Percentiles rank a stretch among this genome's conserved stretches.
These are phyloP conservation scores for Phytopythium helicoides DNA, from an alignment of 352 stramenopile genomes.

Conservation along the genomic window DNA sequence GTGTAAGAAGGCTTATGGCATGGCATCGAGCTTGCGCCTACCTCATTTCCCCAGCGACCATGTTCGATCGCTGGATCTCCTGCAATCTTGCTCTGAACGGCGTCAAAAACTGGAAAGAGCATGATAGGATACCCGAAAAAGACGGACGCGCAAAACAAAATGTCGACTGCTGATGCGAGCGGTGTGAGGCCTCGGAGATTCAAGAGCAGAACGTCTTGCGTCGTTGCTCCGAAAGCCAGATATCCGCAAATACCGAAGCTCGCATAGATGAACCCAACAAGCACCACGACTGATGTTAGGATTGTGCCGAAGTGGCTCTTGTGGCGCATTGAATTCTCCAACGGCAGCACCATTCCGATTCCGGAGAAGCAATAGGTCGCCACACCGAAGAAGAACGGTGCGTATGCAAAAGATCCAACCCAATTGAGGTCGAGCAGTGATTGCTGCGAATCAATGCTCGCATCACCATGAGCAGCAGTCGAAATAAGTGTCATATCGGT, in stretches of 20 bases:
- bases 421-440: conserved; percentile 47
- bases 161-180: conserved; percentile 77
- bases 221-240: conserved; percentile 76
- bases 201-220: conserved; percentile 87
- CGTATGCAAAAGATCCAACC: conserved; percentile 45
- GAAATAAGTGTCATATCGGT: conserved; percentile 76
- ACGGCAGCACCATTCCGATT: conserved; percentile 83
- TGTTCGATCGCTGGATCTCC: conserved; percentile 10
- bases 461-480: not conserved
- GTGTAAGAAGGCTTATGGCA: no score
- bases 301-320: conserved; percentile 70
- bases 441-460: not conserved
- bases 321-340: conserved; percentile 85
- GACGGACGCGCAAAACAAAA: conserved; percentile 81
- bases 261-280: conserved; percentile 85
- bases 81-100: conserved; percentile 39
- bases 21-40: conserved; percentile 20
- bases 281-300: conserved; percentile 62
- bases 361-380: conserved; percentile 91
- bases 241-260: conserved; percentile 88
- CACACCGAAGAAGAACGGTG: conserved; percentile 89
- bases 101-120: conserved; percentile 91
- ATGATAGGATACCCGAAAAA: conserved; percentile 94
- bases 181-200: conserved; percentile 68
- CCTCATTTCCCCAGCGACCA: conserved; percentile 6